Evolutionary conservation across 208 protist species (phyloP), one percentile per base, ranked within the genome.

Genomic region (Tritrichomonas foetus): DNA sequence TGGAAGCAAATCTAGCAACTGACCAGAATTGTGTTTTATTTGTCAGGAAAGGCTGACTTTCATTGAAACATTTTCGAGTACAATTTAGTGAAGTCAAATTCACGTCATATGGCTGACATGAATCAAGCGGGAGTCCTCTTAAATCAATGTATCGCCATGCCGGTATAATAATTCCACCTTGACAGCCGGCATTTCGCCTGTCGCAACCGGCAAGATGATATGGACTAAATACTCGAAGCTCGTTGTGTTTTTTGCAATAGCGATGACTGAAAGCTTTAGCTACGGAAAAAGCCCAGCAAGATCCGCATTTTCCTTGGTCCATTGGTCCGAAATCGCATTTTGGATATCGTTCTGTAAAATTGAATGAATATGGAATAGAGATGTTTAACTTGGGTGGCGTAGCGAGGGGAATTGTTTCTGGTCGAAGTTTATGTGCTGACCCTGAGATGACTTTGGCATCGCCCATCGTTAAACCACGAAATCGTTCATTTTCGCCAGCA

Each of bases 241-340:
- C 92, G n/a, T 94, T 50, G 39, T 78, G 50, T 64, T 93, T 66
- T 41, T 61, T 95, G 33, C 94, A 95, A 27, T 50, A 82, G 44
- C 94, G 61, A 39, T 95, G 82, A 44, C 47, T 72, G 13, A 95
- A 94, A 16, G 94, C 27, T 33, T 95, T 93, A 55, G 93, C 22
- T 27, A 94, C 57, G 44, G 93, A 84, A 74, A 95, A 94, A 27
- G 94, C 92, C 94, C 94, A 95, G 72, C 94, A 95, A 25, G 94
- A 95, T 53, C 94, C 94, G n/a, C 94, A 95, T 53, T 94, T 72
- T 5, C 94, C 93, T 93, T 95, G 94, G 57, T 95, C 94, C 3
- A 94, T 94, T 66, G 93, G 61, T 44, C 66, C 82, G 25, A 94
- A 80, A 74, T 82, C 74, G 47, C 94, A 95, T 72, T 94, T 20